A percentile compares a stretch with the other conserved stretches of the same genome.
Conservation (phyloP, 1,139 yeast genomes). For the Geotrichum klebahnii region DNA sequence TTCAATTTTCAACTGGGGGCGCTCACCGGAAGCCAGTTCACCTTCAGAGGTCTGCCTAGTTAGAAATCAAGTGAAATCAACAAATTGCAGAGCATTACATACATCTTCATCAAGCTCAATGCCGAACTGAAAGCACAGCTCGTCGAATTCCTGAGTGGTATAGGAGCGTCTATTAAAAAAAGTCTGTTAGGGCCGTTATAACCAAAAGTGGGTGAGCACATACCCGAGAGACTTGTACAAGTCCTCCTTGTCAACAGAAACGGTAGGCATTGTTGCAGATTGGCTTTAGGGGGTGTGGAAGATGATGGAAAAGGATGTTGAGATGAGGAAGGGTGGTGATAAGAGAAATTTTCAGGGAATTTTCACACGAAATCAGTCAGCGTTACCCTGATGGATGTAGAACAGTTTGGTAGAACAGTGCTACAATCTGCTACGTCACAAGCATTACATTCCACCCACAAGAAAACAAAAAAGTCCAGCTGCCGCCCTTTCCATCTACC, state of each 20-base stretch:
- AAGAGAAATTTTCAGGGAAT: neutral
- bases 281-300: slow-evolving; percentile 8
- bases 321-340: neutral
- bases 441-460: neutral
- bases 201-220: neutral
- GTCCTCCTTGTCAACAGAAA: slow-evolving; percentile 91
- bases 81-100: slow-evolving; percentile 17
- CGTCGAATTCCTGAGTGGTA: slow-evolving; percentile 91
- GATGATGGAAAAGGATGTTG: slow-evolving; percentile 1
- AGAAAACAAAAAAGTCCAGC: neutral
- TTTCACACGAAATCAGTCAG: neutral
- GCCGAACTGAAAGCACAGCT: slow-evolving; percentile 95
- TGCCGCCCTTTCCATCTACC: too few relatives aligned
- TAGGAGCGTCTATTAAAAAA: slow-evolving; percentile 50
- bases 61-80: slow-evolving; percentile 5
- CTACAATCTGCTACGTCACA: slow-evolving; percentile 1
- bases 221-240: slow-evolving; percentile 67
- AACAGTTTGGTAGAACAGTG: neutral
- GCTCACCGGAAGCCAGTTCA: slow-evolving; percentile 55
- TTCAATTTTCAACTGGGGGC: slow-evolving; percentile 95
- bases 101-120: slow-evolving; percentile 92
- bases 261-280: slow-evolving; percentile 95
- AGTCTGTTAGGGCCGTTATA: neutral
- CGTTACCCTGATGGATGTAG: neutral
- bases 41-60: slow-evolving; percentile 49